phyloP scores from a whole-genome alignment of 192 early-diverging fungal species.

The Linnemannia schmuckeri region DNA sequence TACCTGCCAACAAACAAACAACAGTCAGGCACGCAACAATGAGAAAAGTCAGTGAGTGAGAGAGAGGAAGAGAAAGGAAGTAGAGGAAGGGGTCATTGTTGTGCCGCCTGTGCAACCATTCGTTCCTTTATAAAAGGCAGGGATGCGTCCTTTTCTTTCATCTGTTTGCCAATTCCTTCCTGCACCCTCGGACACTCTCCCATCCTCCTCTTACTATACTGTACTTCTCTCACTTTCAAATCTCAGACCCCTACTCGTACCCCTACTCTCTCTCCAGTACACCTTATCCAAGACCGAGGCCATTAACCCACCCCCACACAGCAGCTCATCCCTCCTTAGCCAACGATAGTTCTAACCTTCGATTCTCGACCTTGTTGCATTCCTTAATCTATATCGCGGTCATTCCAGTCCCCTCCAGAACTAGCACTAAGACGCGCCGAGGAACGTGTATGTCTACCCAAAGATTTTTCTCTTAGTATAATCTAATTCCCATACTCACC shows the following conservation, averaged over 20 bases:
- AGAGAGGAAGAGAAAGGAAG: neutral
- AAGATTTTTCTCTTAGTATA: neutral
- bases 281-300: neutral
- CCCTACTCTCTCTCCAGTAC: neutral
- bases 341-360: neutral
- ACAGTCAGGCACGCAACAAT: neutral
- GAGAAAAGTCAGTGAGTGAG: neutral
- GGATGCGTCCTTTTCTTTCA: neutral
- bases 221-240: neutral
- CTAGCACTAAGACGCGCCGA: neutral
- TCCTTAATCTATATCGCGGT: neutral
- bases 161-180: neutral
- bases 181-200: neutral
- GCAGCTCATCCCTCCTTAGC: neutral
- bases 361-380: neutral
- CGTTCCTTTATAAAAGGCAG: neutral
- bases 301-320: neutral
- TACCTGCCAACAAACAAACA: neutral
- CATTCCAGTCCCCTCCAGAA: neutral
- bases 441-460: too few species aligned
- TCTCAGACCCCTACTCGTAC: neutral
- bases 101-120: neutral
- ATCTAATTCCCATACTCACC: neutral
- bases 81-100: neutral
- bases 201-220: neutral